Base-by-base conservation (phyloP, 176 grass and related monocot species). In the Alloteropsis semialata region DNA sequence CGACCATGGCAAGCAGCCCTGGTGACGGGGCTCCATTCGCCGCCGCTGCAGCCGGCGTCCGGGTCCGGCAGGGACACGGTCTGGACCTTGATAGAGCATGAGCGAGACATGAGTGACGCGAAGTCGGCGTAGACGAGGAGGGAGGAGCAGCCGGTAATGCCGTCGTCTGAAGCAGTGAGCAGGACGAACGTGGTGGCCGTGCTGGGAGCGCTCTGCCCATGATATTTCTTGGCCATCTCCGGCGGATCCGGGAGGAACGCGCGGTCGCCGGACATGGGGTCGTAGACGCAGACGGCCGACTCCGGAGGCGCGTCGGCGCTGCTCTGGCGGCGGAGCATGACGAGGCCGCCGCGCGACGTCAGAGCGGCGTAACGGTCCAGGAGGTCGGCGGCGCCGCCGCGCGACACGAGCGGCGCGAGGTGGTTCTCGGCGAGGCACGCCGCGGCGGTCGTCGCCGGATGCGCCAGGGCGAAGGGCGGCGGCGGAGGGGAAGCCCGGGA, bases 341-440 rank as follows among this genome's bases (percentile, higher is more conserved):
- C 69, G 69, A 72, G 43, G 25, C 69, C 69, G 25, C 15, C 8
- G 42, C 69, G 69, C 43, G 43, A 72, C 15, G 69, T 49, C 14
- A 72, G 0, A 25, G 69, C 43, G 7, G 30, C 15, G 69, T 49
- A 72, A 1, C 24, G 11, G 12, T 12, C 39, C 0, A 69, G 65
- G 11, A 69, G 38, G 37, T 9, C 36, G 45, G 45, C 45, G 9
- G 8, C 64, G 36, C 3, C 17, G 64, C 3, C 11, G 65, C n/a
- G 24, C 41, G 67, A 70, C n/a, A 49, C 25, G 43, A 72, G 45
- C 25, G 25, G 69, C 69, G 43, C 69, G 70, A 73, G 16, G 17
- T 73, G 28, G 0, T 18, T 18, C 12, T 16, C 42, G n/a, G 25
- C 16, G 24, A 65, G 17, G 61, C 2, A 2, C 42, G 68, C 68